Evolutionary conservation across 805 yeast species (phyloP).

Genomic region (Candida incommunis): DNA sequence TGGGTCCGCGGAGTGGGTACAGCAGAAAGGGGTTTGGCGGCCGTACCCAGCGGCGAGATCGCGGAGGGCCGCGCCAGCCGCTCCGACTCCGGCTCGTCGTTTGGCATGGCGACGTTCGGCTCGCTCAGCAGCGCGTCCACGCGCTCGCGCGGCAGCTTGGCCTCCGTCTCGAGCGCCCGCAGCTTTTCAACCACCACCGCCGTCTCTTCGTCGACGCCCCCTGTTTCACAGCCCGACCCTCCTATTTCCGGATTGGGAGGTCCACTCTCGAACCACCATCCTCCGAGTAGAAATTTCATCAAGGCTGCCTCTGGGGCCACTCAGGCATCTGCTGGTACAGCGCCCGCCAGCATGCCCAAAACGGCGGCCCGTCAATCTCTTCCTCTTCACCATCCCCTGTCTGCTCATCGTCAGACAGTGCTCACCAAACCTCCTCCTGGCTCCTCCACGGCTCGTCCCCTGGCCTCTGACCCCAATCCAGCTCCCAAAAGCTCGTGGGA

Average conservation of each 20-base stretch:
- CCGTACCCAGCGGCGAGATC: too few relatives aligned
- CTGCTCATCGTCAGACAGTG: background rate
- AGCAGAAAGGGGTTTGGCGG: too few relatives aligned
- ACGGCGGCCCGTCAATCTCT: background rate
- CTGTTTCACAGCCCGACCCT: constrained; percentile 1
- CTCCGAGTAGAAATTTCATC: background rate
- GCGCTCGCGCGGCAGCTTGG: too few relatives aligned
- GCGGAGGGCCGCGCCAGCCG: too few relatives aligned
- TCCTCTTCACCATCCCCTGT: background rate
- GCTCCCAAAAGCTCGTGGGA: background rate
- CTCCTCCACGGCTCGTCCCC: background rate
- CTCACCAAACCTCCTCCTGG: background rate
- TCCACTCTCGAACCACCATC: background rate
- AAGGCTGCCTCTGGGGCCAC: background rate
- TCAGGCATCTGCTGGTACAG: too few relatives aligned
- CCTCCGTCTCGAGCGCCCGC: too few relatives aligned
- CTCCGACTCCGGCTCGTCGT: too few relatives aligned
- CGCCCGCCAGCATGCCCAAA: background rate
- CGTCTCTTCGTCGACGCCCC: background rate
- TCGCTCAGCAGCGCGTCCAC: too few relatives aligned
- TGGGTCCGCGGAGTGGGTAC: too few relatives aligned
- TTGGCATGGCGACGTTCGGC: too few relatives aligned
- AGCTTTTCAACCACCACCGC: too few relatives aligned
- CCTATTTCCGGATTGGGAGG: background rate
- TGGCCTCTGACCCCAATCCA: background rate